phyloP scores from a whole-genome alignment of 163 green algal species.

The Chloromonas sp. region DNA sequence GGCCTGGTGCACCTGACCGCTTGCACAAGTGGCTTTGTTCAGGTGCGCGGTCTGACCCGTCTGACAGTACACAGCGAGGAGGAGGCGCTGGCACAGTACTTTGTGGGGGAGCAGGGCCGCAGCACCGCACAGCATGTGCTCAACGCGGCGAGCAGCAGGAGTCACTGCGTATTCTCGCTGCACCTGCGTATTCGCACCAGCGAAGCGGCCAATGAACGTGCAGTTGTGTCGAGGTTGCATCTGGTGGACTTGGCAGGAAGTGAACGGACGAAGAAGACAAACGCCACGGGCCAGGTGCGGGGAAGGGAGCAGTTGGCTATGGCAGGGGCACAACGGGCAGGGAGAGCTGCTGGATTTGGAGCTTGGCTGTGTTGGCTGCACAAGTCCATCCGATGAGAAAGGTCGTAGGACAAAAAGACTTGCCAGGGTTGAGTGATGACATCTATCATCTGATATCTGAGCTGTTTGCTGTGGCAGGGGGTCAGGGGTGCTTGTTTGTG shows the following conservation, averaged over 20 bases:
- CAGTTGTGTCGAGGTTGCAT: conserved; percentile 62
- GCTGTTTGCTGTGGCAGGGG: no score
- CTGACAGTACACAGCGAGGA: conserved; percentile 54
- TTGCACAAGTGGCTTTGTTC: background rate
- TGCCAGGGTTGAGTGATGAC: no score
- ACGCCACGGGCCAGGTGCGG: conserved; percentile 23
- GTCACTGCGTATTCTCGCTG: conserved; percentile 72
- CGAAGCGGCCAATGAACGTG: conserved; percentile 43
- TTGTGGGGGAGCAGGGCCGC: conserved; percentile 53
- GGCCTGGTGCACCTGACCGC: background rate
- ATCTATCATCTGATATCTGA: no score
- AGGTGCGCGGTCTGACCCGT: conserved; percentile 60
- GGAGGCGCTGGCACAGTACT: conserved; percentile 67
- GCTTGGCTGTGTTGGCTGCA: no score
- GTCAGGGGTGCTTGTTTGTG: no score
- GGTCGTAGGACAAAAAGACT: no score
- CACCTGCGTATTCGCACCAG: conserved; percentile 55
- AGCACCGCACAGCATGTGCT: conserved; percentile 52
- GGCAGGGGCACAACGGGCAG: no score
- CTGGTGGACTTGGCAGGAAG: conserved; percentile 72
- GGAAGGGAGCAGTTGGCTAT: no score
- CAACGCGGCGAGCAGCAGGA: conserved; percentile 56
- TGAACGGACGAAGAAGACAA: conserved; percentile 74
- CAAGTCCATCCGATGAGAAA: no score
- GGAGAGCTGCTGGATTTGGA: no score